Conservation (phyloP, 2,329 filamentous ascomycete species). For the Dryadomyces sulphureus region DNA sequence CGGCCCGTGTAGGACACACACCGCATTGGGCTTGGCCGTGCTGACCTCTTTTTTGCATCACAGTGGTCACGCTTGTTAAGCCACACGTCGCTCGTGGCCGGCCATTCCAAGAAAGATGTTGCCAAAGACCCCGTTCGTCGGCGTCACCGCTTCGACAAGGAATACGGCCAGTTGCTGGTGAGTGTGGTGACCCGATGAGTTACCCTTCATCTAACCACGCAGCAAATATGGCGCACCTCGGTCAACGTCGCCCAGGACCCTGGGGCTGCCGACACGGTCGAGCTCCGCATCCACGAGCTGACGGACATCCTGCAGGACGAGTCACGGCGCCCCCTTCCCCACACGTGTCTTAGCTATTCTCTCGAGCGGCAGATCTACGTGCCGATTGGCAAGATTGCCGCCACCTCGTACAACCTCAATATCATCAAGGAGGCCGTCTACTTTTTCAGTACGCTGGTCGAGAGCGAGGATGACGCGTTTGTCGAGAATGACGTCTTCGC, state of each 20-base stretch:
- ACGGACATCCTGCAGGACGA: slow-evolving; percentile 74
- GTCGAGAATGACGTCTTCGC: slow-evolving; percentile 79
- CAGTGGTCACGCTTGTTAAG: slow-evolving; percentile 56
- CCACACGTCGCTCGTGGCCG: slow-evolving; percentile 41
- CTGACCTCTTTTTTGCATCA: neutral
- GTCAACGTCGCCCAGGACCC: slow-evolving; percentile 44
- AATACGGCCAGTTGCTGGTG: slow-evolving; percentile 48
- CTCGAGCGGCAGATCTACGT: slow-evolving; percentile 79
- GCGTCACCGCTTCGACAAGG: slow-evolving; percentile 51
- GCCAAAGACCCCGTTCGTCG: slow-evolving; percentile 49
- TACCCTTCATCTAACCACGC: too few relatives aligned
- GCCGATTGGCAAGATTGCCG: slow-evolving; percentile 76
- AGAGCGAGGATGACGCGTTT: slow-evolving; percentile 93
- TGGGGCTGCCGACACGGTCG: slow-evolving; percentile 47
- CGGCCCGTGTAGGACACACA: neutral
- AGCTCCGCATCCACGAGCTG: slow-evolving; percentile 47
- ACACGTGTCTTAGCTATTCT: slow-evolving; percentile 82
- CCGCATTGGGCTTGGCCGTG: neutral
- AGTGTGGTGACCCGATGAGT: too few relatives aligned
- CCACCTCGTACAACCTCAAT: slow-evolving; percentile 69
- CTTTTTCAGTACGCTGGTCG: slow-evolving; percentile 82
- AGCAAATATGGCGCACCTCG: slow-evolving; percentile 47
- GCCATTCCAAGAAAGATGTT: slow-evolving; percentile 40
- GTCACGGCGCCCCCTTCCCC: slow-evolving; percentile 71
- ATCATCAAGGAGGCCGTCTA: slow-evolving; percentile 74